Evolutionary conservation across 2,329 filamentous ascomycete species (phyloP).

Genomic region (Aurifilum marmelostoma): DNA sequence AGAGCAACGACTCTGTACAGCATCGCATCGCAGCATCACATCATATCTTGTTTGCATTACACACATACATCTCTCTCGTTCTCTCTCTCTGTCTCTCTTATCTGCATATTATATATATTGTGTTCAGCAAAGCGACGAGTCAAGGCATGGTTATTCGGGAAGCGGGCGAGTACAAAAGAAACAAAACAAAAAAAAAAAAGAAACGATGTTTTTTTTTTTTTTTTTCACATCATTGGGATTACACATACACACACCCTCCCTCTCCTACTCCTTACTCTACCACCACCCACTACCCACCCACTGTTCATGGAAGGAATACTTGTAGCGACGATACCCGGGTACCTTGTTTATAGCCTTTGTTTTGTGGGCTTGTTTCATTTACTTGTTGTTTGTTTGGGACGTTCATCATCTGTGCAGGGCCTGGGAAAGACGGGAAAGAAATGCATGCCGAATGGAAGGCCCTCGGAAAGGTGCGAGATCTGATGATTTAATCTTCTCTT

Average conservation of each 20-base stretch:
- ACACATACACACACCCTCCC: neutral
- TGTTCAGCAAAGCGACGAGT: neutral
- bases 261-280: too few species aligned
- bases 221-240: neutral
- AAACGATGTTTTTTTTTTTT: neutral
- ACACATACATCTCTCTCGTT: neutral
- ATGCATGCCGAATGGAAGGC: neutral
- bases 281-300: slow-evolving; percentile 8
- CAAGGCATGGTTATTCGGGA: slow-evolving; percentile 12
- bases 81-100: neutral
- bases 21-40: too few species aligned
- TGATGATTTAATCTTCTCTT: neutral
- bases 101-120: neutral
- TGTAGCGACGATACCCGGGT: slow-evolving; percentile 28
- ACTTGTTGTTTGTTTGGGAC: neutral
- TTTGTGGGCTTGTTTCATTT: neutral
- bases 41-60: neutral
- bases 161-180: neutral
- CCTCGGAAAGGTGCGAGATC: neutral
- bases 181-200: neutral
- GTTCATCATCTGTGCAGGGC: neutral
- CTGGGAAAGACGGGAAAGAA: neutral
- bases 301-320: slow-evolving; percentile 14
- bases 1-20: neutral
- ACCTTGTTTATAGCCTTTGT: slow-evolving; percentile 7